Evolutionary conservation across 2,329 filamentous ascomycete genomes (phyloP).

Genomic region (Hirsutella rhossiliensis): DNA sequence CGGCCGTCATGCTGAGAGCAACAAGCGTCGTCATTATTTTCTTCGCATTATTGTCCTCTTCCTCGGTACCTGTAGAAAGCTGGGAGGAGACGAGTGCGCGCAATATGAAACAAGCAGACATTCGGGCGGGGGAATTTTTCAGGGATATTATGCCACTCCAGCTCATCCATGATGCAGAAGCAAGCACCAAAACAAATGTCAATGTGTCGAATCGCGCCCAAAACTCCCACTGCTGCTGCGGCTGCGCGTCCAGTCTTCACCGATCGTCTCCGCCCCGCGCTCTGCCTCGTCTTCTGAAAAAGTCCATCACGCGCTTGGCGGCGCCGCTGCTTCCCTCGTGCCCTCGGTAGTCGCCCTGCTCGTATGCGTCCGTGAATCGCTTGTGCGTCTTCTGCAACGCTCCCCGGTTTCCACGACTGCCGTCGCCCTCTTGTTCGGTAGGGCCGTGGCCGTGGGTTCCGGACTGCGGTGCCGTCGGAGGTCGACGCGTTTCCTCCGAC

Average conservation of each 20-base stretch:
- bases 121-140: neutral
- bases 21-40: no score
- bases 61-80: no score
- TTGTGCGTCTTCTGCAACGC: slow-evolving; percentile 77
- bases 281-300: slow-evolving; percentile 81
- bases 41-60: no score
- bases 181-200: neutral
- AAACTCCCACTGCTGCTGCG: neutral
- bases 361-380: slow-evolving; percentile 81
- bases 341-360: slow-evolving; percentile 53
- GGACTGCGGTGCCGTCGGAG: slow-evolving; percentile 23
- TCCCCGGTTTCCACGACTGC: slow-evolving; percentile 28
- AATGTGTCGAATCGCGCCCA: neutral
- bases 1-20: neutral
- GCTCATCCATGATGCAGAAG: neutral
- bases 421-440: slow-evolving; percentile 28
- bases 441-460: slow-evolving; percentile 32
- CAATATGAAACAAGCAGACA: no score
- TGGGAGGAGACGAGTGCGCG: no score
- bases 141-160: neutral
- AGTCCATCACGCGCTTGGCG: slow-evolving; percentile 93
- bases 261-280: slow-evolving; percentile 51
- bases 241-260: slow-evolving; percentile 15
- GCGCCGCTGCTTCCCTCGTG: slow-evolving; percentile 77
- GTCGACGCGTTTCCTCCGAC: slow-evolving; percentile 35